These are phyloP conservation scores for Cicer pinnatifidum DNA, from an alignment of 306 rosid species.

Conservation along the genomic window DNA sequence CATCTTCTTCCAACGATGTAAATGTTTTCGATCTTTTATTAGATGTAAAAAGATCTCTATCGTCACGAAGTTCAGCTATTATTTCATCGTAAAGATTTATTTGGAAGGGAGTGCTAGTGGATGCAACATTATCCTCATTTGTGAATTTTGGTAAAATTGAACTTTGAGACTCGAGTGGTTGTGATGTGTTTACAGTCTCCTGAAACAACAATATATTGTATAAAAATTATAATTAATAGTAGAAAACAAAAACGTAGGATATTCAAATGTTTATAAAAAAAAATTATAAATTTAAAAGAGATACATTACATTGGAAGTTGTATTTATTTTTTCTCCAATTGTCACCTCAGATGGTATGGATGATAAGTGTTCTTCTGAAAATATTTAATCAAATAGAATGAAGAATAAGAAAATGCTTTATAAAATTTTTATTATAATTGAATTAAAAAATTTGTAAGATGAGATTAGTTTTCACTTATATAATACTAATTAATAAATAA, in stretches of 20 bases:
- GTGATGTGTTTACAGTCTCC: neutral
- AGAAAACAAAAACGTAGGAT: too few relatives aligned
- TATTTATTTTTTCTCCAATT: neutral
- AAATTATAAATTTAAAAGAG: neutral
- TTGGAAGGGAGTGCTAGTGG: neutral
- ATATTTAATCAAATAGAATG: neutral
- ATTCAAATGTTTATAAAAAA: neutral
- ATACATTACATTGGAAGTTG: neutral
- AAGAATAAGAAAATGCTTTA: neutral
- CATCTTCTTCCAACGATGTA: neutral
- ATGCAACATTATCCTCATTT: neutral
- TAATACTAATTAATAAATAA: neutral
- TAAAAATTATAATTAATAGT: neutral
- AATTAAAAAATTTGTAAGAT: neutral
- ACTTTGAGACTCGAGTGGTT: neutral
- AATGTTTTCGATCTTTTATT: neutral
- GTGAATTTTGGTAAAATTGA: neutral
- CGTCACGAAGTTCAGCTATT: neutral
- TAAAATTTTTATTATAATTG: neutral
- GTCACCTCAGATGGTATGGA: neutral
- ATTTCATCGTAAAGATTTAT: neutral
- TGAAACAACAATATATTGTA: neutral
- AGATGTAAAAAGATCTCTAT: neutral
- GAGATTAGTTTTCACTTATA: neutral
- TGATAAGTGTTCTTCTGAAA: constrained; percentile 4